Percentiles rank a stretch among this genome's conserved stretches.
Conservation (phyloP, 1,139 yeast species). For the Yamadazyma atlantica region DNA sequence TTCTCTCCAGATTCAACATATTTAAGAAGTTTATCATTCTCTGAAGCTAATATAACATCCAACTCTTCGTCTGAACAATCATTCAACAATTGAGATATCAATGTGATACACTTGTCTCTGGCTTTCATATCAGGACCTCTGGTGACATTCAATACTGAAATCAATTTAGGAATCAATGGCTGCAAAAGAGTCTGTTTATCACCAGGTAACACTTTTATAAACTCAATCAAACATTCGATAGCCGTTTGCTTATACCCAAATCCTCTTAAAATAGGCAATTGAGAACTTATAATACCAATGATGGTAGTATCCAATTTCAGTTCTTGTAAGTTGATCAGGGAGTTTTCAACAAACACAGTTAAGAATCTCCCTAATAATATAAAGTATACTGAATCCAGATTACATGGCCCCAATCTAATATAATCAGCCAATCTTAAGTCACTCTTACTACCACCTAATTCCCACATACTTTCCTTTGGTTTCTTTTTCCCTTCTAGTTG, state of each 20-base stretch:
- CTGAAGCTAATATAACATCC: constrained; percentile 1
- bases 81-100: constrained; percentile 5
- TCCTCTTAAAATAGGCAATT: constrained; percentile 17
- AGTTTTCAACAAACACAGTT: constrained; percentile 12
- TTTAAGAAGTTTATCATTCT: not conserved
- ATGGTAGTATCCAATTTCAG: constrained; percentile 20
- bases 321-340: constrained; percentile 15
- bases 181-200: not conserved
- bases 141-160: constrained; percentile 1
- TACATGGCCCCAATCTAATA: constrained; percentile 52
- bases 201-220: constrained; percentile 5
- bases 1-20: constrained; percentile 6
- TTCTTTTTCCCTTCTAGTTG: constrained; percentile 22
- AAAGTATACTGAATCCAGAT: constrained; percentile 53
- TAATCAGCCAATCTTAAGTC: constrained; percentile 42
- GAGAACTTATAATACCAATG: constrained; percentile 19
- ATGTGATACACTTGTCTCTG: constrained; percentile 1
- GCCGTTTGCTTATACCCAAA: constrained; percentile 21
- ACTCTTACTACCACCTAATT: constrained; percentile 45
- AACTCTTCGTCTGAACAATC: constrained; percentile 7
- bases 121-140: not conserved
- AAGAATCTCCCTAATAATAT: constrained; percentile 23
- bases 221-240: constrained; percentile 19
- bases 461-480: constrained; percentile 52
- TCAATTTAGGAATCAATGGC: constrained; percentile 1